Evolutionary conservation across 495 filamentous ascomycete genomes (phyloP).

Genomic region (Annulohypoxylon maeteangense): DNA sequence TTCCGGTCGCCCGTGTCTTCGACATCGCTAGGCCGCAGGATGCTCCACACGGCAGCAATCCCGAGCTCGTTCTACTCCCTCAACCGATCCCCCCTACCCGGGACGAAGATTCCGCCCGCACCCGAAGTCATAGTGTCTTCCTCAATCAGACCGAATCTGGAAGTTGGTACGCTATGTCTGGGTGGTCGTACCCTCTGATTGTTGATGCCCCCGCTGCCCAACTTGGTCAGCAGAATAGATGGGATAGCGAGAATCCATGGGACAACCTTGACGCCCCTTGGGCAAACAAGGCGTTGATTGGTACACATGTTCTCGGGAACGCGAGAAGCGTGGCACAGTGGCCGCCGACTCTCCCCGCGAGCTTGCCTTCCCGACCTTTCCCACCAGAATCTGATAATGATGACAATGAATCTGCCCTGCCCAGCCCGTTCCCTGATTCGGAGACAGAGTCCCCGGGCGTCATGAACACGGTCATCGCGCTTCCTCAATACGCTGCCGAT

Average conservation of each 20-base stretch:
- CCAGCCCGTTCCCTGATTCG: constrained; percentile 36
- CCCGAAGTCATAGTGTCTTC: constrained; percentile 75
- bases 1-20: constrained; percentile 90
- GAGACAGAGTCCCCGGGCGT: constrained; percentile 46
- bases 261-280: constrained; percentile 47
- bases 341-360: constrained; percentile 35
- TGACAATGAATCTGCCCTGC: constrained; percentile 29
- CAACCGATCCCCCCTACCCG: constrained; percentile 79
- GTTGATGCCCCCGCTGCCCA: constrained; percentile 75
- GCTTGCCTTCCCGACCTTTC: constrained; percentile 41
- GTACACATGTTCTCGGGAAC: constrained; percentile 57
- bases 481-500: constrained; percentile 51
- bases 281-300: constrained; percentile 56
- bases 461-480: constrained; percentile 48
- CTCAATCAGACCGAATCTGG: constrained; percentile 86
- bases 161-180: constrained; percentile 95
- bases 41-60: constrained; percentile 65
- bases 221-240: constrained; percentile 70
- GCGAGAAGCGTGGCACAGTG: constrained; percentile 36
- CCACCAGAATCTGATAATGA: constrained; percentile 28
- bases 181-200: constrained; percentile 84
- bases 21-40: constrained; percentile 81
- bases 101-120: constrained; percentile 64
- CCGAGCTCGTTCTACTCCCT: constrained; percentile 80
- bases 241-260: constrained; percentile 46